Conservation (phyloP, 129 eudicot genomes). For the Flaveria brownii region DNA sequence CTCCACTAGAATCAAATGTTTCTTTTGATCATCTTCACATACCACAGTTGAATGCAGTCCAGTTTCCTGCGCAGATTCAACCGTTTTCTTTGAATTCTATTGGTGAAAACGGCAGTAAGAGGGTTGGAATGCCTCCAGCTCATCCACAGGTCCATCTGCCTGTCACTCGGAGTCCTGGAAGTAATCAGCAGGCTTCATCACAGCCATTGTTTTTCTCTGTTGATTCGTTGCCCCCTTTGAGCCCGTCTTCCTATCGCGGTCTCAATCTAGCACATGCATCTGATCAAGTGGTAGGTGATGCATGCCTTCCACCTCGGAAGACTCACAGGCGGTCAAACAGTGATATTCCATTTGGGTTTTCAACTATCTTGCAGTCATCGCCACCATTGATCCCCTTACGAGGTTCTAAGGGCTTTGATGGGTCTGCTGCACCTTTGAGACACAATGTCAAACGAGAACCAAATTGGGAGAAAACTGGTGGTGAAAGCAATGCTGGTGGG, state of each 20-base stretch:
- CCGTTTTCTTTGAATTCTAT: constrained; percentile 45
- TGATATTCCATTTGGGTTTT: constrained; percentile 76
- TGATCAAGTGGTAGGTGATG: constrained; percentile 47
- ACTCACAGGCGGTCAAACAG: constrained; percentile 81
- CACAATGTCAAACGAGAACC: constrained; percentile 43
- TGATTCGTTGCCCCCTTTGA: constrained; percentile 84
- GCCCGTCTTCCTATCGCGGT: constrained; percentile 64
- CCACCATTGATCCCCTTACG: constrained; percentile 57
- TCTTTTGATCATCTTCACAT: constrained; percentile 48
- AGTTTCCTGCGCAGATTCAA: constrained; percentile 53
- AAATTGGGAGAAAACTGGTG: constrained; percentile 60
- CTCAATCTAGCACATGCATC: constrained; percentile 26
- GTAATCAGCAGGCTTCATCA: constrained; percentile 44
- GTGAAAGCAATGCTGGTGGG: constrained; percentile 6
- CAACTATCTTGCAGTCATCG: constrained; percentile 59
- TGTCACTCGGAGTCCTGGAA: constrained; percentile 40
- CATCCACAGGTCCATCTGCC: constrained; percentile 54
- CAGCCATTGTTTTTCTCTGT: constrained; percentile 59
- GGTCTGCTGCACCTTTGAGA: constrained; percentile 5
- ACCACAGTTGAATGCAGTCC: constrained; percentile 48
- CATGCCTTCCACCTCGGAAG: constrained; percentile 77
- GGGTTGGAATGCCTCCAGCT: constrained; percentile 68
- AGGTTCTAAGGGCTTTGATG: constrained; percentile 45
- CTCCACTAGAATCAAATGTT: constrained; percentile 33
- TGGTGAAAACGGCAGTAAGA: constrained; percentile 41